Conservation (phyloP, 225 moss, liverwort and hornwort species). For the Marchantia polymorpha region DNA sequence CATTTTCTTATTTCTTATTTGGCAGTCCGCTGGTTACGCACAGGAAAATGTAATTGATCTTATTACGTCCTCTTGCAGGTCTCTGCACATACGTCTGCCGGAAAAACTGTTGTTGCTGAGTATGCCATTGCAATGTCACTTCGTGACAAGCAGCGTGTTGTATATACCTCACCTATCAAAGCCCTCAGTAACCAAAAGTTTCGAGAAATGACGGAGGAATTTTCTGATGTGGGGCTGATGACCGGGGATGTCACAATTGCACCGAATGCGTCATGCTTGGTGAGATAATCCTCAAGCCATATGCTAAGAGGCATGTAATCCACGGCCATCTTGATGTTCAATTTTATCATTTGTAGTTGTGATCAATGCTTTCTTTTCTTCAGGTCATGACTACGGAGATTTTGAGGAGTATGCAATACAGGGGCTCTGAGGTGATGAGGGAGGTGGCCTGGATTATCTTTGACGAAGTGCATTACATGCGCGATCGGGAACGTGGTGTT, state of each 20-base stretch:
- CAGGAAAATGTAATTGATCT: too few relatives aligned
- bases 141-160: conserved; percentile 93
- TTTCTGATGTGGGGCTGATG: conserved; percentile 95
- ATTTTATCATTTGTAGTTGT: background rate
- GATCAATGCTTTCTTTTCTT: background rate
- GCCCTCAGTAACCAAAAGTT: conserved; percentile 98
- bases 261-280: conserved; percentile 96
- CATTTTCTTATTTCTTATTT: too few relatives aligned
- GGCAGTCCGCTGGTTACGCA: too few relatives aligned
- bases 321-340: background rate
- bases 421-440: conserved; percentile 91
- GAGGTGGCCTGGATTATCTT: conserved; percentile 99
- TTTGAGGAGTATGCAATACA: conserved; percentile 97
- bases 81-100: conserved; percentile 98
- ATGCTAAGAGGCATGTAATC: background rate
- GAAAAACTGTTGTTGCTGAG: conserved; percentile 96
- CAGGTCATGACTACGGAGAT: conserved; percentile 99
- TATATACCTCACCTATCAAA: conserved; percentile 98
- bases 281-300: conserved; percentile 28
- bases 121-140: conserved; percentile 98
- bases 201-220: conserved; percentile 86
- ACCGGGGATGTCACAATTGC: conserved; percentile 96
- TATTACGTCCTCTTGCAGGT: conserved; percentile 47
- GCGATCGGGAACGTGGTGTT: conserved; percentile 96
- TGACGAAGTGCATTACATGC: conserved; percentile 99